A percentile compares a stretch with the other conserved stretches of the same genome.
These are phyloP conservation scores for Chlamydomonas reinhardtii DNA, from an alignment of 163 green algal genomes.

Conservation along the genomic window DNA sequence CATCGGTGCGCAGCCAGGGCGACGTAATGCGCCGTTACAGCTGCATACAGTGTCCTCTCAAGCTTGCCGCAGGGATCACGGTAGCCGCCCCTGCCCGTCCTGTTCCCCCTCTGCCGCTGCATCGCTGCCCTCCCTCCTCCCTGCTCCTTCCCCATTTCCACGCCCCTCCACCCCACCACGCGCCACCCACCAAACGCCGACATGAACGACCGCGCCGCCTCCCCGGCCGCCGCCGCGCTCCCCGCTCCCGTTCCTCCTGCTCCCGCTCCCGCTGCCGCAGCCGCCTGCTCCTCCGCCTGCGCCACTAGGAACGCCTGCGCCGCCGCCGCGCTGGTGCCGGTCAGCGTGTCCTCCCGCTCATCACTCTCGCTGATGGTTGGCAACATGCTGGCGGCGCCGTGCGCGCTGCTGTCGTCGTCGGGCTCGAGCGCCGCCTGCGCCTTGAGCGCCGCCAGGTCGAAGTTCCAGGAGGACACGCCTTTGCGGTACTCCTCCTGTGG, in stretches of 20 bases:
- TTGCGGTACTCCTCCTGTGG: conserved; percentile 85
- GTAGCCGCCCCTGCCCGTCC: no score
- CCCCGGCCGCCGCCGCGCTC: not conserved
- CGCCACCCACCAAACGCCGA: conserved; percentile 16
- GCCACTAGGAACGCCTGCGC: conserved; percentile 29
- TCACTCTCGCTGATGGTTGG: conserved; percentile 57
- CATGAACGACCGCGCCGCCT: not conserved
- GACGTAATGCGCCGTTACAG: no score
- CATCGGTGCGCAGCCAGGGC: no score
- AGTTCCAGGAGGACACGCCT: conserved; percentile 96
- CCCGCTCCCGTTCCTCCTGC: not conserved
- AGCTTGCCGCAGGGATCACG: no score
- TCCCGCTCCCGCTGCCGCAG: not conserved
- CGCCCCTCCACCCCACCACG: no score
- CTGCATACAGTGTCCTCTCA: no score
- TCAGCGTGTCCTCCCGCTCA: conserved; percentile 37
- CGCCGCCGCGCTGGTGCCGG: not conserved
- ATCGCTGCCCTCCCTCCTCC: not conserved
- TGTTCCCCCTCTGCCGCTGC: no score
- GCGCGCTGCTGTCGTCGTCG: conserved; percentile 40
- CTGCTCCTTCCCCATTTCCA: not conserved
- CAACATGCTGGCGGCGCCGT: conserved; percentile 32
- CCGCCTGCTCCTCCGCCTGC: not conserved
- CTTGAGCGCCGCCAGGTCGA: conserved; percentile 93
- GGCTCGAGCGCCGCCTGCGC: conserved; percentile 72